Conservation (phyloP, 2,329 filamentous ascomycete species). For the Colletotrichum lentis region DNA sequence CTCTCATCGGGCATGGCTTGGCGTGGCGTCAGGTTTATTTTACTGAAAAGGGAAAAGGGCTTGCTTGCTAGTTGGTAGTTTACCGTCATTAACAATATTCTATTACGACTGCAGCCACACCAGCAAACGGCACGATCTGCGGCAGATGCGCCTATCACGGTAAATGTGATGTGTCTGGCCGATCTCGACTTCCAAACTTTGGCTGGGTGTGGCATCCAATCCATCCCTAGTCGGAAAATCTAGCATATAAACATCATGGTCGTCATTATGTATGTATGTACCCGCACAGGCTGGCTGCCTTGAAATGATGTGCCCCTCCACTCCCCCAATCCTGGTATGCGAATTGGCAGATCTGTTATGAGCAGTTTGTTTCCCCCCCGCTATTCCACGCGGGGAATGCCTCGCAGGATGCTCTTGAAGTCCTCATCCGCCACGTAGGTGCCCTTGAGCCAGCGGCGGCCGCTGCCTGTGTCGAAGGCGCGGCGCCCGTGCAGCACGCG, state of each 20-base stretch:
- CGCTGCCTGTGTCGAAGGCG: slow-evolving; percentile 73
- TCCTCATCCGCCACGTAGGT: slow-evolving; percentile 74
- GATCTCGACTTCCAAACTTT: neutral
- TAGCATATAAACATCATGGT: too few relatives aligned
- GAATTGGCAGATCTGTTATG: neutral
- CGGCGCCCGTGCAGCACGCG: slow-evolving; percentile 84
- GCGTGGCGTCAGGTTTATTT: slow-evolving; percentile 21
- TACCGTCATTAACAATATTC: neutral
- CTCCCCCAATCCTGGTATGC: too few relatives aligned
- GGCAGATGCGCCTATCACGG: neutral
- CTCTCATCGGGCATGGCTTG: neutral
- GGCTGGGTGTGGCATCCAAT: neutral
- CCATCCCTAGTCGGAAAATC: neutral
- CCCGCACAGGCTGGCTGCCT: too few relatives aligned
- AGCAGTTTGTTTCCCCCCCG: too few relatives aligned
- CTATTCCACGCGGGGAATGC: neutral
- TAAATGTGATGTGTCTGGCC: neutral
- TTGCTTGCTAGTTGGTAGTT: neutral
- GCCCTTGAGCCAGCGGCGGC: slow-evolving; percentile 83
- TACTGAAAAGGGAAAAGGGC: neutral
- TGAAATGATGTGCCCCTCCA: too few relatives aligned
- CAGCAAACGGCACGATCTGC: neutral
- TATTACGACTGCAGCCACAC: slow-evolving; percentile 1
- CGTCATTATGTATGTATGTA: neutral
- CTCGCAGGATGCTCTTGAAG: slow-evolving; percentile 47